These are phyloP conservation scores for Nepenthes gracilis DNA, from an alignment of 148 eudicot species.

Conservation along the genomic window DNA sequence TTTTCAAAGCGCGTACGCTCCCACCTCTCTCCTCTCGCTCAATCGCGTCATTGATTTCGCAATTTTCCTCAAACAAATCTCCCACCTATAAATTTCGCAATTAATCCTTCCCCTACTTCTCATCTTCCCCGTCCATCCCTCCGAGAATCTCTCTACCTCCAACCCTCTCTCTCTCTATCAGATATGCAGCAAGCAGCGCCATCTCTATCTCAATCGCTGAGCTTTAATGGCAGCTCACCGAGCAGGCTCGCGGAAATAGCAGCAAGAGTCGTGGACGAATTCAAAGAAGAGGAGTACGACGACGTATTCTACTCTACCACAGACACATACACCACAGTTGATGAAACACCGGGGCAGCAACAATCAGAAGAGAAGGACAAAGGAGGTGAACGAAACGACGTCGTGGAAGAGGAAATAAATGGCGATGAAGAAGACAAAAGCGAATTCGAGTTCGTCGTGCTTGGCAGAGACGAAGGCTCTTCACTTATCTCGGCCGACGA, in stretches of 20 bases:
- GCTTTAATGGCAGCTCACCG: constrained; percentile 29
- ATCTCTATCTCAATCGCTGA: constrained; percentile 9
- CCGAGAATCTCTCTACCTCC: not conserved
- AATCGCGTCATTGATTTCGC: too few species aligned
- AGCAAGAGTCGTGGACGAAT: constrained; percentile 34
- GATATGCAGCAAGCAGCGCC: not conserved
- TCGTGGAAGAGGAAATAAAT: constrained; percentile 3
- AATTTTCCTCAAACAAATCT: too few species aligned
- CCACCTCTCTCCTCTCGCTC: too few species aligned
- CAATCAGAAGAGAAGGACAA: too few species aligned
- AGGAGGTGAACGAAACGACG: constrained; percentile 7
- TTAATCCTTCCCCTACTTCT: too few species aligned
- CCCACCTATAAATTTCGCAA: too few species aligned
- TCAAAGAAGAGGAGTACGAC: constrained; percentile 12
- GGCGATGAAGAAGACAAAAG: constrained; percentile 16
- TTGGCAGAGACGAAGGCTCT: constrained; percentile 15
- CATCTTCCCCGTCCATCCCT: too few species aligned
- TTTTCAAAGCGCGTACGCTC: too few species aligned
- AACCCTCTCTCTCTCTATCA: not conserved
- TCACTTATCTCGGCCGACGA: constrained; percentile 37
- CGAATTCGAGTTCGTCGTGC: constrained; percentile 32
- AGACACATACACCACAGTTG: too few species aligned
- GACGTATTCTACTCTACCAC: constrained; percentile 9
- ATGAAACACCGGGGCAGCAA: too few species aligned
- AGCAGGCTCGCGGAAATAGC: constrained; percentile 34